Evolutionary conservation across 163 green algal species (phyloP), one percentile per base, ranked within the genome.

Genomic region (Prototheca wickerhamii): DNA sequence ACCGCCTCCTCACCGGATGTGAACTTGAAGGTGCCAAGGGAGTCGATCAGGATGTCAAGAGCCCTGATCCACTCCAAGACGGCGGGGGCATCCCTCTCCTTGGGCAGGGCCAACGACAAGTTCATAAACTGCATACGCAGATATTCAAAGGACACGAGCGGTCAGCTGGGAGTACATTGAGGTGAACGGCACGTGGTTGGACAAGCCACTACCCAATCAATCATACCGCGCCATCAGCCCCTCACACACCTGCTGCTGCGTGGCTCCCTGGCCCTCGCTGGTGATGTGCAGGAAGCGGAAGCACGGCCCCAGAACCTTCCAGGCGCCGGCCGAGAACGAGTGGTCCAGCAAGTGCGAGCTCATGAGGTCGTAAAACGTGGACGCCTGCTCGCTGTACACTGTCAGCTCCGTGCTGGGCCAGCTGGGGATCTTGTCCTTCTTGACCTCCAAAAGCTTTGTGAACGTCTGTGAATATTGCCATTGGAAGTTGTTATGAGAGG

Each of bases 281-380:
- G 81, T 86, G 64, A 76, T 80, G 58, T 84, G 82, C 32, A 90
- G 71, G 42, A 65, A 71, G 52, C 67, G 60, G 67, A 90, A 88
- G 33, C 75, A 65, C 32, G 40, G 35, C 1, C 23, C 26, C 12
- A 73, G 20, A 15, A 49, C 3, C 30, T 32, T 3, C 30, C 63
- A 70, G 3, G 63, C 51, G 1, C 55, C 58, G 6, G 5, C 43
- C 3, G 61, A 55, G 50, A 77, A 73, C 20, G 46, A 37, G 30
- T 63, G 42, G 32, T 60, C 42, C 51, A 76, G 57, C 5, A 70
- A 42, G 15, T 34, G 23, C 12, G 60, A 42, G 15, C 54, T 52
- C 56, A 76, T 72, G 31, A 76, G 29, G 3, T 72, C 63, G 63
- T 69, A 68, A 18, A 76, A 68, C 31, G 51, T 49, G 33, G 32